Base-by-base conservation (phyloP, 2,329 filamentous ascomycete species). In the Paraphaeosphaeria minitans region DNA sequence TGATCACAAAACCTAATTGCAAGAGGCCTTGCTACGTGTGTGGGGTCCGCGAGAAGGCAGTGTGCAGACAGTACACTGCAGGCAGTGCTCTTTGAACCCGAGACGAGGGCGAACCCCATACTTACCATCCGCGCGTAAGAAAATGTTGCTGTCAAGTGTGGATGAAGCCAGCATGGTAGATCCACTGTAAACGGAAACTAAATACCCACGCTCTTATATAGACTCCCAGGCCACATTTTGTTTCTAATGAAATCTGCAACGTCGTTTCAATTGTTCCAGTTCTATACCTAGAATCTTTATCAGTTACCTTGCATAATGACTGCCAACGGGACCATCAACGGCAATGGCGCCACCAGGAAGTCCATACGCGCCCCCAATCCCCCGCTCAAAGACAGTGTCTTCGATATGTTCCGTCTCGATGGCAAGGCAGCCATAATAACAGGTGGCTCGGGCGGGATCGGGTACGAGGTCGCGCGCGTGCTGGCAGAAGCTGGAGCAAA, bases 401-500 rank as follows among this genome's bases (percentile, higher is more conserved):
- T 56, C 54, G 48, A 56, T n/a, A 56, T 56, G 54, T 56, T 56
- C 46, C 35, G 54, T 13, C 37, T 56, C 3, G 54, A 56, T 27
- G 54, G 54, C 14, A 56, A 51, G 37, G 51, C 54, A 10, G 54
- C 48, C 37, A 56, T 56, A 29, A 56, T 56, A 50, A 56, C 54
- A n/a, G 88, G 89, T 62, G 88, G 90, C 68, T 47, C 54, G 24
- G 54, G 56, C 33, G 90, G 90, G 72, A 82, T 93, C 6, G 90
- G 90, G 51, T 91, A 90, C 83, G 84, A 89, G 80, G 93, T 93
- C 88, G 89, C 90, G 49, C 86, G 89, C 61, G 90, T 89, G 56
- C 88, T 90, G 64, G 87, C 89, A 50, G 90, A 93, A 79, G 89
- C 89, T 54, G 90, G 90, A 58, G 87, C 54, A 31, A 56, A 56